phyloP scores from a whole-genome alignment of 148 eudicot genomes.

The Rheum nobile region DNA sequence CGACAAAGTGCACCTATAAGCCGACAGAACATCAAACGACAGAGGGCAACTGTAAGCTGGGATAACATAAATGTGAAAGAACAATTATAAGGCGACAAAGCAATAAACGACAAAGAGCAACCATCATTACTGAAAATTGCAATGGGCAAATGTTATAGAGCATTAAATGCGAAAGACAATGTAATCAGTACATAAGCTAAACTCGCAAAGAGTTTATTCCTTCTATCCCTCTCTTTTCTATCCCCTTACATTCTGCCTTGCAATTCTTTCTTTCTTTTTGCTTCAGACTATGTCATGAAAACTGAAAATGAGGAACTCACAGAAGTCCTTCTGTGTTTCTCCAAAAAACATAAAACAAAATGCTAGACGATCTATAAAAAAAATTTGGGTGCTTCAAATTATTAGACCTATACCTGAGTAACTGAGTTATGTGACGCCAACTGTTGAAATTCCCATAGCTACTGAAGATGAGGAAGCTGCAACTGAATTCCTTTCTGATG shows the following conservation, averaged over 20 bases:
- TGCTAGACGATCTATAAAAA: conserved; percentile 3
- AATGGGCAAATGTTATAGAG: background rate
- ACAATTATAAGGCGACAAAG: background rate
- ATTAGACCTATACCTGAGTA: conserved; percentile 8
- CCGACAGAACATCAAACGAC: background rate
- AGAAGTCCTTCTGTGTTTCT: background rate
- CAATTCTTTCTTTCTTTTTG: background rate
- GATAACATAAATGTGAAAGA: background rate
- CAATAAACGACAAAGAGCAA: background rate
- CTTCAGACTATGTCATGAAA: conserved; percentile 3
- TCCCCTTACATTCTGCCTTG: conserved; percentile 7
- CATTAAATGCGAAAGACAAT: conserved; percentile 1
- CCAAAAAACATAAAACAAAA: background rate
- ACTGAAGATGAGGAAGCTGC: background rate
- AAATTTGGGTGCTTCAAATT: background rate
- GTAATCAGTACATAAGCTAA: conserved; percentile 2
- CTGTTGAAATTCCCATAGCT: background rate
- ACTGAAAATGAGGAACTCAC: background rate
- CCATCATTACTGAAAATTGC: background rate
- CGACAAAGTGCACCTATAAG: background rate
- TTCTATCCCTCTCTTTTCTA: background rate
- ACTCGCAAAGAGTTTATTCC: conserved; percentile 4
- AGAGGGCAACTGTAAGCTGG: background rate
- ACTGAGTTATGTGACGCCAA: background rate
- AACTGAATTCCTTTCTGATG: background rate